Evolutionary conservation across 2,329 filamentous ascomycete species (phyloP).

Genomic region (Colletotrichum navitas): DNA sequence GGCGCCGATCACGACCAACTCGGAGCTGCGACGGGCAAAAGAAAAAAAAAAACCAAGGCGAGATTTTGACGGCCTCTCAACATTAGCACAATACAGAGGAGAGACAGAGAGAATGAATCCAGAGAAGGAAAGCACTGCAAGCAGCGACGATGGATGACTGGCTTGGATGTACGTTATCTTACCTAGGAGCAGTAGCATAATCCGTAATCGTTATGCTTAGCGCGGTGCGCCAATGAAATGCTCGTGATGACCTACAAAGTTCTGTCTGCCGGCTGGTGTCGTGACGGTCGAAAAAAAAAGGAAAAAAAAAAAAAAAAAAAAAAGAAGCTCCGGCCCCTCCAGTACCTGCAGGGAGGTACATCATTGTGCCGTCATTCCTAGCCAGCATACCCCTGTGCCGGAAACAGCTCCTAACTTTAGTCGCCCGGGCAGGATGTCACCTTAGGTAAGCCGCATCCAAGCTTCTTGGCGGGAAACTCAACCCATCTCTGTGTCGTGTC

Average conservation of each 20-base stretch:
- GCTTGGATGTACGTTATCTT: slow-evolving; percentile 30
- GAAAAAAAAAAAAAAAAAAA: no score
- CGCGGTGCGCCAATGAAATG: background rate
- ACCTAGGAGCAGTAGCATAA: slow-evolving; percentile 20
- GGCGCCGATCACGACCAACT: slow-evolving; percentile 22
- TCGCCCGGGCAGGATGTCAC: slow-evolving; percentile 20
- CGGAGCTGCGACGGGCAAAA: slow-evolving; percentile 26
- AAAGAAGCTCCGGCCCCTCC: slow-evolving; percentile 2
- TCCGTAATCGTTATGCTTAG: slow-evolving; percentile 22
- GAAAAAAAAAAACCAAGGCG: background rate
- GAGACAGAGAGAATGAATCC: background rate
- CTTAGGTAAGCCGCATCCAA: slow-evolving; percentile 34
- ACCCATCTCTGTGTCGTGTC: slow-evolving; percentile 20
- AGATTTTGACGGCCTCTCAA: slow-evolving; percentile 15
- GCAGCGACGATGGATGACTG: slow-evolving; percentile 26
- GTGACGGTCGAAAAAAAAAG: background rate
- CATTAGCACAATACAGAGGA: background rate
- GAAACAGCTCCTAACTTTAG: slow-evolving; percentile 32
- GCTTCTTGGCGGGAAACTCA: slow-evolving; percentile 33
- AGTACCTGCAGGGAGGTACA: slow-evolving; percentile 42
- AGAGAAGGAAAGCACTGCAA: slow-evolving; percentile 14
- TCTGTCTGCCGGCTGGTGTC: background rate
- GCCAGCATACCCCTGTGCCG: slow-evolving; percentile 30
- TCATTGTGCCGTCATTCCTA: slow-evolving; percentile 37
- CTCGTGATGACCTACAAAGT: background rate